These are phyloP conservation scores for Cucurbita moschata DNA, from an alignment of 306 rosid genomes.

Conservation along the genomic window DNA sequence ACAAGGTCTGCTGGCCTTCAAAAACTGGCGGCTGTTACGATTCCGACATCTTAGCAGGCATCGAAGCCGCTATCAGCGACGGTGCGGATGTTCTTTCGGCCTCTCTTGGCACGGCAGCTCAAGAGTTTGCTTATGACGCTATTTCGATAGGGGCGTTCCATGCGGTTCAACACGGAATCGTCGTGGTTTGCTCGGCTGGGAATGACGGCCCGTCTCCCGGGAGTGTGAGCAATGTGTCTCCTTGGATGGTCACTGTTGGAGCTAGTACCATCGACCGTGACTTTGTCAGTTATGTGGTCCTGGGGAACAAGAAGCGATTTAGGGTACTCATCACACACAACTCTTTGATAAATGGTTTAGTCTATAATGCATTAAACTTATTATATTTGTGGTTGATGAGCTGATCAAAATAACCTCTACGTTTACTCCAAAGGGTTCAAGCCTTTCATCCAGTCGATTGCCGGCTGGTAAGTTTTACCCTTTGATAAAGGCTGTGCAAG, in stretches of 20 bases:
- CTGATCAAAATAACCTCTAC: too few relatives aligned
- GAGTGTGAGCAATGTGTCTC: constrained; percentile 40
- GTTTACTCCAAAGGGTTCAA: constrained; percentile 27
- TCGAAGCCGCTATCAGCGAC: constrained; percentile 56
- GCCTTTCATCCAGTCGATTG: constrained; percentile 31
- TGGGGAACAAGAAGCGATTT: constrained; percentile 31
- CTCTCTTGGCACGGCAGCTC: constrained; percentile 18
- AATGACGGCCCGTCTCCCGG: constrained; percentile 38
- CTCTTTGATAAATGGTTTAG: too few relatives aligned
- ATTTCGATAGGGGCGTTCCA: constrained; percentile 45
- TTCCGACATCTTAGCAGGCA: constrained; percentile 43
- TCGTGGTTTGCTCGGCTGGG: constrained; percentile 41
- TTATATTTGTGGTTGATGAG: too few relatives aligned
- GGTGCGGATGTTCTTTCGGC: constrained; percentile 50
- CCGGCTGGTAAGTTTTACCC: constrained; percentile 31
- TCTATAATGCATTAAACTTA: too few relatives aligned
- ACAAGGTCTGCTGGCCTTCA: constrained; percentile 65
- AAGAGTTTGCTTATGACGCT: constrained; percentile 17
- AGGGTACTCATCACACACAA: constrained; percentile 5
- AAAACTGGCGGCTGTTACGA: constrained; percentile 21
- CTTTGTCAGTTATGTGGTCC: constrained; percentile 23
- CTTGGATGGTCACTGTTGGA: constrained; percentile 59
- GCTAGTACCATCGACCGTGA: constrained; percentile 55
- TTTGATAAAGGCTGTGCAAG: constrained; percentile 23
- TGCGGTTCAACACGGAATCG: constrained; percentile 28